phyloP scores from a whole-genome alignment of 805 yeast species.

The Nakazawaea ambrosiae region DNA sequence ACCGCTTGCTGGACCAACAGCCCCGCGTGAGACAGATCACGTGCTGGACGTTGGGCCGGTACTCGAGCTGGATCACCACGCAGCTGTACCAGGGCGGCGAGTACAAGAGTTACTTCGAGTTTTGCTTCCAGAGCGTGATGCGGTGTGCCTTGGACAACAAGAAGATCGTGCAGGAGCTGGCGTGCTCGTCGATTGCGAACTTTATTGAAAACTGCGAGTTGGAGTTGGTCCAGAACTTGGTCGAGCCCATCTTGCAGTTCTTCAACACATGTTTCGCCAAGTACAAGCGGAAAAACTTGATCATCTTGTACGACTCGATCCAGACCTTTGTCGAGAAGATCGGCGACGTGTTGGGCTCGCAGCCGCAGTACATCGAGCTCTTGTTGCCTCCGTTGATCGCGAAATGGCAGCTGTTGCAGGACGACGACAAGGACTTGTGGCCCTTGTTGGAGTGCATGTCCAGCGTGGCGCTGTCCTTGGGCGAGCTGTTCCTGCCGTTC shows the following conservation, averaged over 20 bases:
- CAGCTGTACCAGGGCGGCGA: conserved; percentile 61
- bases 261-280: conserved; percentile 66
- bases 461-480: conserved; percentile 80
- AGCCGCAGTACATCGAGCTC: conserved; percentile 49
- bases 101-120: conserved; percentile 61
- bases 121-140: conserved; percentile 73
- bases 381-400: conserved; percentile 75
- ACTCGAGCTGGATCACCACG: conserved; percentile 71
- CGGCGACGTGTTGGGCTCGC: conserved; percentile 48
- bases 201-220: conserved; percentile 74
- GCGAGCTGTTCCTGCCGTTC: conserved; percentile 79
- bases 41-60: conserved; percentile 93
- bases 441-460: conserved; percentile 91
- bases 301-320: conserved; percentile 82
- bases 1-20: conserved; percentile 65
- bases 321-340: conserved; percentile 81
- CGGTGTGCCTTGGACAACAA: conserved; percentile 71
- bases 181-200: conserved; percentile 79
- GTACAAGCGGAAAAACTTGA: conserved; percentile 78
- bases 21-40: conserved; percentile 88
- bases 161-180: conserved; percentile 93
- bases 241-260: conserved; percentile 61
- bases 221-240: conserved; percentile 50
- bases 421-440: conserved; percentile 83
- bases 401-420: conserved; percentile 72